These are phyloP conservation scores for Sesbania bispinosa DNA, from an alignment of 306 rosid genomes.

Conservation along the genomic window DNA sequence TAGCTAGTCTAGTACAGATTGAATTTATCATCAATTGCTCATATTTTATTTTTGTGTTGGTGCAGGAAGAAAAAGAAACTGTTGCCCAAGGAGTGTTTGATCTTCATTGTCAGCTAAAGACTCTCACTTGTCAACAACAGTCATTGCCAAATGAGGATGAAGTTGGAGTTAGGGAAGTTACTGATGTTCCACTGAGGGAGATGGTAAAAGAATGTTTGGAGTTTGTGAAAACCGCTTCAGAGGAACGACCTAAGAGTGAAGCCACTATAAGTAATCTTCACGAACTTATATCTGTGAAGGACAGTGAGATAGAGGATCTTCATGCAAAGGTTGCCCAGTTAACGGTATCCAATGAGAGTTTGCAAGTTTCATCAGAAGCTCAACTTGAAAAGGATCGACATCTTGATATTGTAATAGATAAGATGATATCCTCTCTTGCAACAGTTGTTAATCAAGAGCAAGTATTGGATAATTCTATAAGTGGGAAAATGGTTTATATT, in stretches of 20 bases:
- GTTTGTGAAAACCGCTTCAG: constrained; percentile 45
- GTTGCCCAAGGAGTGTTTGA: constrained; percentile 44
- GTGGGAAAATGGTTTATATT: constrained; percentile 48
- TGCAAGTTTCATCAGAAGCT: constrained; percentile 32
- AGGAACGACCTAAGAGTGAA: constrained; percentile 40
- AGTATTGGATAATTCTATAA: constrained; percentile 42
- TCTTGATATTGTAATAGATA: constrained; percentile 45
- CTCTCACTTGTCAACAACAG: constrained; percentile 38
- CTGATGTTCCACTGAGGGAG: constrained; percentile 35
- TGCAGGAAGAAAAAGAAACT: constrained; percentile 62
- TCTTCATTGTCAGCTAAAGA: constrained; percentile 58
- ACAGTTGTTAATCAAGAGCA: constrained; percentile 50
- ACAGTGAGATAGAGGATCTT: constrained; percentile 69
- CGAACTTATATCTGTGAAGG: constrained; percentile 44
- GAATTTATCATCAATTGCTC: neutral
- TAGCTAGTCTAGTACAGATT: neutral
- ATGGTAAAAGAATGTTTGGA: constrained; percentile 55
- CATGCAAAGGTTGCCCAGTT: constrained; percentile 51
- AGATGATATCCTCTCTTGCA: constrained; percentile 52
- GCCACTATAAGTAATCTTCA: constrained; percentile 43
- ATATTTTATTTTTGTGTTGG: neutral
- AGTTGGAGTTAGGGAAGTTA: constrained; percentile 28
- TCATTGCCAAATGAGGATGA: constrained; percentile 20
- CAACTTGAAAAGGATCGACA: constrained; percentile 44
- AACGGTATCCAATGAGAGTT: constrained; percentile 36